Conservation (phyloP, 768 basidiomycete genomes). For the Suillus ampliporus region DNA sequence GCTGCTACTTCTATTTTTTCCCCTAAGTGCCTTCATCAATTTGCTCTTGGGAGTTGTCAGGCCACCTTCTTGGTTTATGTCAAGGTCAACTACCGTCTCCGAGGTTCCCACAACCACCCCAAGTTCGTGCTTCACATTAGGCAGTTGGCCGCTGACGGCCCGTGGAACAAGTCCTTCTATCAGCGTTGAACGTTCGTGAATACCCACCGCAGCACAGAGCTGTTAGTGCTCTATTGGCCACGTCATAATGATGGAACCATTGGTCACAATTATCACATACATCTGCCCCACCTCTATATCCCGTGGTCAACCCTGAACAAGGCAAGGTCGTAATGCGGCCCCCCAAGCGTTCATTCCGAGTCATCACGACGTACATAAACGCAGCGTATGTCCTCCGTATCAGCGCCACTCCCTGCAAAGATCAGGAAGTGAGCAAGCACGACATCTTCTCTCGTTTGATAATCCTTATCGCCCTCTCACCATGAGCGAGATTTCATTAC, state of each 20-base stretch:
- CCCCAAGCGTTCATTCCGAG: neutral
- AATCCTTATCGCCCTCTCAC: constrained; percentile 10
- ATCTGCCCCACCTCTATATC: neutral
- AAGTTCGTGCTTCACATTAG: neutral
- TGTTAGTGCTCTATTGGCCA: neutral
- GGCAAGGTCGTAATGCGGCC: neutral
- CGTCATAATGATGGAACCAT: neutral
- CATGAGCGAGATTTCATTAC: neutral
- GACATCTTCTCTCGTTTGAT: neutral
- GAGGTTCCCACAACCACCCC: neutral
- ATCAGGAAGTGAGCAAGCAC: neutral
- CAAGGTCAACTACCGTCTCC: neutral
- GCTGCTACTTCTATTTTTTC: neutral
- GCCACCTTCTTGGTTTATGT: neutral
- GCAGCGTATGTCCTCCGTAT: neutral
- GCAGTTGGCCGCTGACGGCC: neutral
- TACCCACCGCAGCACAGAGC: neutral
- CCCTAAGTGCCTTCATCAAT: neutral
- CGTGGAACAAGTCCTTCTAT: neutral
- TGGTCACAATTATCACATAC: neutral
- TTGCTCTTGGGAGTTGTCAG: neutral
- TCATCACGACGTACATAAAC: neutral
- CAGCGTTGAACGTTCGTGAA: neutral
- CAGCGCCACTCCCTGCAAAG: neutral
- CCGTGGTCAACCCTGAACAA: neutral